Evolutionary conservation across 2,329 filamentous ascomycete genomes (phyloP), one percentile per base, ranked within the genome.

Genomic region (Fusarium sp.): DNA sequence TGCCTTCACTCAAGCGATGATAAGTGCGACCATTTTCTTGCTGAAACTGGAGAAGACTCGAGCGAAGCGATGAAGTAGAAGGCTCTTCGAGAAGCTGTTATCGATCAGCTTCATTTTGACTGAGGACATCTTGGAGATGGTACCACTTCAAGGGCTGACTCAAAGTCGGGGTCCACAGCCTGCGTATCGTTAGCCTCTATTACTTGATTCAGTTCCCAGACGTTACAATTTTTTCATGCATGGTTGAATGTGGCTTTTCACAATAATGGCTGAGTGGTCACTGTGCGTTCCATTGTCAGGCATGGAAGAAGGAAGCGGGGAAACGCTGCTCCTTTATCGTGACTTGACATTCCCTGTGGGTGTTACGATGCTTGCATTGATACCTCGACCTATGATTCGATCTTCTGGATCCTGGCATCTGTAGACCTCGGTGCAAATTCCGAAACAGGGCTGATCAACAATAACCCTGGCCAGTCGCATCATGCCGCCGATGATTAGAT

Each of bases 1-100:
- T 73, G 14, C 70, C 70, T 69, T 69, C 69, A 5, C 70, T 73
- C 7, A 73, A 14, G n/a, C 35, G 62, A 14, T 73, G 70, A 20
- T 73, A 73, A 0, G 69, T 73, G 6, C 70, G 70, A 6, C 70
- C 70, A 40, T 73, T 73, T 16, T 73, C 70, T 9, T 73, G 65
- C 1, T 61, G 40, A 16, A 73, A 73, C 4, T 72, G 65, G 0
- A 73, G 47, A 6, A 73, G 27, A 33, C 70, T 73, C 0, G 70
- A 73, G 18, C 69, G 65, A 5, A 73, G 61, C 2, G 70, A 73
- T 6, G 66, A 56, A 13, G 61, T 72, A 5, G 66, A 66, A 5
- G 70, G 70, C 1, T 72, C 70, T 14, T 72, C 69, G 0, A 73
- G 31, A 9, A 69, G 61, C 70, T 72, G 11, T n/a, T 3, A 63